Percentiles rank a stretch among this genome's conserved stretches.
phyloP scores from a whole-genome alignment of 352 stramenopile species.

The Phytophthora litchii region DNA sequence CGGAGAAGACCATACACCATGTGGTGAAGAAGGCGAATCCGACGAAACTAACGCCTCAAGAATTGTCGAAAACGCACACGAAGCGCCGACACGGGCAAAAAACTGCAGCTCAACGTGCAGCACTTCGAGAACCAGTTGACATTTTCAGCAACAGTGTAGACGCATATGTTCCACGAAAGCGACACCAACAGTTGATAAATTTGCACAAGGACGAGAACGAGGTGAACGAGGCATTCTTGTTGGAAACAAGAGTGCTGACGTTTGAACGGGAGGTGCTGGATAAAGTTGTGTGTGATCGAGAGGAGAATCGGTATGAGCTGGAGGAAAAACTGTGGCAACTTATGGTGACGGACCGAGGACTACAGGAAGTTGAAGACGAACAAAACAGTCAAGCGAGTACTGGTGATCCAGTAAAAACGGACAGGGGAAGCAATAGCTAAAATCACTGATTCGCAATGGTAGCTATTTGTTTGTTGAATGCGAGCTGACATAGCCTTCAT shows the following conservation, averaged over 20 bases:
- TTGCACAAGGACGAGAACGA: conserved; percentile 53
- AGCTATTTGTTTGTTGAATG: neutral
- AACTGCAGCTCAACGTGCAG: conserved; percentile 26
- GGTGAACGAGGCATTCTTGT: conserved; percentile 44
- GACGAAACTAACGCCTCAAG: conserved; percentile 7
- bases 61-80: conserved; percentile 49
- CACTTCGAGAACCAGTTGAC: conserved; percentile 46
- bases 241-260: conserved; percentile 42
- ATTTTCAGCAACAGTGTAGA: conserved; percentile 49
- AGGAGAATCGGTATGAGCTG: conserved; percentile 48
- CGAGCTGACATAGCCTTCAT: no score
- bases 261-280: conserved; percentile 64
- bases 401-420: neutral
- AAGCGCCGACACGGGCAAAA: conserved; percentile 44
- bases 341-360: conserved; percentile 15
- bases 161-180: conserved; percentile 60
- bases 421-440: neutral
- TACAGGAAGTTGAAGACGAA: conserved; percentile 10
- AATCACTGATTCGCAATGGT: neutral
- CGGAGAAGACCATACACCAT: conserved; percentile 5
- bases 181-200: conserved; percentile 36
- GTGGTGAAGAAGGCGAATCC: neutral
- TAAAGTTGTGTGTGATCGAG: conserved; percentile 50
- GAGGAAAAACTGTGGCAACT: conserved; percentile 35
- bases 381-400: neutral